Conservation (phyloP, 2,329 filamentous ascomycete genomes). For the Annulohypoxylon truncatum region DNA sequence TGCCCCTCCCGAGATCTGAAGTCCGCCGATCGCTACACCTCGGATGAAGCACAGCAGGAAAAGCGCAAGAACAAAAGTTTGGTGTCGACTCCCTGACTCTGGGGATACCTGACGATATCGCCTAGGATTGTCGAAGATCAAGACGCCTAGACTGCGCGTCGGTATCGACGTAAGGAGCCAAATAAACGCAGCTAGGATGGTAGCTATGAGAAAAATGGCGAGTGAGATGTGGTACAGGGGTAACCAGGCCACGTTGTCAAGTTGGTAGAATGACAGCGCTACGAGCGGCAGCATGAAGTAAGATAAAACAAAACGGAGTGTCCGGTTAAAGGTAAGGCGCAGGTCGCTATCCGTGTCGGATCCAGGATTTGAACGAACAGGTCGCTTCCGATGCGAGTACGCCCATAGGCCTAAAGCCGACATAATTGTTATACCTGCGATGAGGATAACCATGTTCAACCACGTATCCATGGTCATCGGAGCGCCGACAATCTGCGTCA, state of each 20-base stretch:
- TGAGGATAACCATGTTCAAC: slow-evolving; percentile 75
- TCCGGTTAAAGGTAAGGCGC: background rate
- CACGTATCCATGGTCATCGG: slow-evolving; percentile 71
- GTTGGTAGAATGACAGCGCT: slow-evolving; percentile 32
- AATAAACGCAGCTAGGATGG: background rate
- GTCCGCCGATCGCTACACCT: slow-evolving; percentile 29
- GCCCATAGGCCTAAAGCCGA: slow-evolving; percentile 10
- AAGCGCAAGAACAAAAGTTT: slow-evolving; percentile 28
- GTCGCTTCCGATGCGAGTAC: background rate
- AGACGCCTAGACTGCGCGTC: slow-evolving; percentile 21
- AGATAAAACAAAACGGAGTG: slow-evolving; percentile 25
- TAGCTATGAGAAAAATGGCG: background rate
- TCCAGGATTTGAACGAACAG: background rate
- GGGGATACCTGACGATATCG: slow-evolving; percentile 22
- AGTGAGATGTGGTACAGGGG: slow-evolving; percentile 28
- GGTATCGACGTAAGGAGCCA: background rate
- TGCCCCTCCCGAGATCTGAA: slow-evolving; percentile 32
- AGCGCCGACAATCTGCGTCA: slow-evolving; percentile 76
- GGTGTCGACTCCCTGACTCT: slow-evolving; percentile 15
- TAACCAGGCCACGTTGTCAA: slow-evolving; percentile 24
- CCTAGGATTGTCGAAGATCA: slow-evolving; percentile 26
- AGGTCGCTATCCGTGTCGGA: background rate
- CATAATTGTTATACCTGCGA: slow-evolving; percentile 13
- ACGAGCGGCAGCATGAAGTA: slow-evolving; percentile 38
- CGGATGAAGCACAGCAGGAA: slow-evolving; percentile 31